Conservation (phyloP, 2,329 filamentous ascomycete species). For the Ceratocystis ficicola region DNA sequence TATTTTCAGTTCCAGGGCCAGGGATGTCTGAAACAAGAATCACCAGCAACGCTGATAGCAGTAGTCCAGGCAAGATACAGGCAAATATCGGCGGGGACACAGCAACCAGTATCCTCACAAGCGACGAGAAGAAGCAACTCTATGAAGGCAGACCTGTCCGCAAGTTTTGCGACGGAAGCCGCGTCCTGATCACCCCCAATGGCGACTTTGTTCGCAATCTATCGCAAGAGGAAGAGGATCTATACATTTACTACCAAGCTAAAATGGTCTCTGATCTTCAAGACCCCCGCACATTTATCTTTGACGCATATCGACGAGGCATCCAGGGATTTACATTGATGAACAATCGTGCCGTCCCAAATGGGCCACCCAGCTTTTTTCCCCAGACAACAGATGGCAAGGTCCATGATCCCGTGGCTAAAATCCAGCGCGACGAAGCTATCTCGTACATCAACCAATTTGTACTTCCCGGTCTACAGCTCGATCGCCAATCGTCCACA, state of each 20-base stretch:
- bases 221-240: conserved; percentile 54
- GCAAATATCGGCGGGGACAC: background rate
- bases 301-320: conserved; percentile 33
- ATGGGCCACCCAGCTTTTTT: conserved; percentile 51
- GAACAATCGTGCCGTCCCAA: conserved; percentile 52
- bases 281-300: conserved; percentile 45
- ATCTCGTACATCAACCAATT: conserved; percentile 59
- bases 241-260: conserved; percentile 57
- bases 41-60: background rate
- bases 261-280: conserved; percentile 39
- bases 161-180: conserved; percentile 45
- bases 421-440: conserved; percentile 54
- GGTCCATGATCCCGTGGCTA: conserved; percentile 47
- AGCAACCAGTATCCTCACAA: conserved; percentile 33
- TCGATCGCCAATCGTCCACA: background rate
- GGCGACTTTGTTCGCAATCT: conserved; percentile 66
- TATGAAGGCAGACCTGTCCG: conserved; percentile 47
- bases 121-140: conserved; percentile 44
- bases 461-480: conserved; percentile 40
- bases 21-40: background rate
- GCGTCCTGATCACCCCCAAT: conserved; percentile 62
- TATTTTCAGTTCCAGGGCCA: conserved; percentile 4
- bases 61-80: conserved; percentile 17
- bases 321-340: conserved; percentile 45
- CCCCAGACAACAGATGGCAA: conserved; percentile 38